phyloP scores from a whole-genome alignment of 1,139 yeast species.

The Hyphopichia buzzinii region DNA sequence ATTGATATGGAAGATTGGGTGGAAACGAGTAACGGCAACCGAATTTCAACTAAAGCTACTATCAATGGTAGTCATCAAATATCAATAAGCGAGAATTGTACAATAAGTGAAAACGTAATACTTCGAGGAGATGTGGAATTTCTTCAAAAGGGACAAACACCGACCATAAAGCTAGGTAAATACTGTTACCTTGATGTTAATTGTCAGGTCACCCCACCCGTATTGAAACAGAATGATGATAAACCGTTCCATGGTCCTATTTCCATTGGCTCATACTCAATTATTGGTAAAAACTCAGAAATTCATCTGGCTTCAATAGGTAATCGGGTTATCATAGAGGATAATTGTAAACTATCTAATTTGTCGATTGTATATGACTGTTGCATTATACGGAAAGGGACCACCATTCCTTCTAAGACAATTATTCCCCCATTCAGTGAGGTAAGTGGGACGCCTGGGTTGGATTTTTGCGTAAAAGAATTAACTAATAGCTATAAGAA shows the following conservation, averaged over 20 bases:
- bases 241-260: constrained; percentile 24
- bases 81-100: constrained; percentile 42
- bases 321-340: constrained; percentile 52
- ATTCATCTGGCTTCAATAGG: constrained; percentile 56
- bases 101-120: constrained; percentile 30
- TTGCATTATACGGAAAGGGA: constrained; percentile 48
- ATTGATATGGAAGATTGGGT: constrained; percentile 25
- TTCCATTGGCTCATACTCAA: constrained; percentile 58
- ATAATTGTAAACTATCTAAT: constrained; percentile 35
- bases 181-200: constrained; percentile 39
- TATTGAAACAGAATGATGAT: constrained; percentile 12
- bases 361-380: constrained; percentile 61
- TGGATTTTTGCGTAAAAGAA: constrained; percentile 24
- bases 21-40: constrained; percentile 53
- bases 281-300: constrained; percentile 43
- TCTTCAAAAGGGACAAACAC: background rate
- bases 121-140: constrained; percentile 41
- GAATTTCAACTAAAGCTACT: constrained; percentile 44
- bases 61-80: constrained; percentile 44
- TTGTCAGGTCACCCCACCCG: constrained; percentile 34
- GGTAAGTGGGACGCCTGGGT: constrained; percentile 43
- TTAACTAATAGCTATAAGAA: constrained; percentile 41
- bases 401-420: constrained; percentile 52
- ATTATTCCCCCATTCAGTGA: constrained; percentile 62
- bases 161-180: constrained; percentile 51